A percentile compares a stretch with the other conserved stretches of the same genome.
Evolutionary conservation across 495 filamentous ascomycete species (phyloP).

Genomic region (Podospora anserina): DNA sequence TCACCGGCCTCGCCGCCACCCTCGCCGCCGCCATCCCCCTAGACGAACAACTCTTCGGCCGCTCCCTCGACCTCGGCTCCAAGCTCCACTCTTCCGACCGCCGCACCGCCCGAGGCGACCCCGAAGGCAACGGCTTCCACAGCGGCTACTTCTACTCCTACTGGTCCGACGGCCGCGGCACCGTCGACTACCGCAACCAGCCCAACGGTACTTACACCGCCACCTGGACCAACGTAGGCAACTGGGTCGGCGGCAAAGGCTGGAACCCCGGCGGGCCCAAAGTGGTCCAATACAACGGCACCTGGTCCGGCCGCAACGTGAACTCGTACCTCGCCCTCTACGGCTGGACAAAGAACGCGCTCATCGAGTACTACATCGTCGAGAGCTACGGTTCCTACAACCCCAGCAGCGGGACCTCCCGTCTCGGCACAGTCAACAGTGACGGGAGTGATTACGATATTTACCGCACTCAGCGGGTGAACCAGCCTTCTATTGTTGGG

Average conservation of each 20-base stretch:
- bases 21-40: conserved; percentile 24
- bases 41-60: conserved; percentile 25
- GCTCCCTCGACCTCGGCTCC: conserved; percentile 20
- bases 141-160: conserved; percentile 58
- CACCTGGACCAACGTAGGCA: conserved; percentile 48
- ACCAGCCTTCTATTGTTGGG: conserved; percentile 56
- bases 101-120: conserved; percentile 11
- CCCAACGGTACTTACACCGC: conserved; percentile 49
- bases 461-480: conserved; percentile 50
- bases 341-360: conserved; percentile 59
- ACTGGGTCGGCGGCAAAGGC: conserved; percentile 59
- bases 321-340: conserved; percentile 45
- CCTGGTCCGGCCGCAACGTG: conserved; percentile 28
- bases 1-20: conserved; percentile 26
- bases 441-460: conserved; percentile 60
- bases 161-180: conserved; percentile 55
- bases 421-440: conserved; percentile 49
- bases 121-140: conserved; percentile 44
- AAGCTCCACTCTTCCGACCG: conserved; percentile 13
- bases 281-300: conserved; percentile 36
- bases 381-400: conserved; percentile 51
- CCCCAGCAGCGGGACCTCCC: conserved; percentile 48
- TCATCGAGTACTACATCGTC: conserved; percentile 63
- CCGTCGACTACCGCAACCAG: conserved; percentile 53
- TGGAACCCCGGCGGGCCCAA: conserved; percentile 51